A percentile compares a stretch with the other conserved stretches of the same genome.
phyloP scores from a whole-genome alignment of 2,329 filamentous ascomycete genomes.

The Aspergillus sp. region DNA sequence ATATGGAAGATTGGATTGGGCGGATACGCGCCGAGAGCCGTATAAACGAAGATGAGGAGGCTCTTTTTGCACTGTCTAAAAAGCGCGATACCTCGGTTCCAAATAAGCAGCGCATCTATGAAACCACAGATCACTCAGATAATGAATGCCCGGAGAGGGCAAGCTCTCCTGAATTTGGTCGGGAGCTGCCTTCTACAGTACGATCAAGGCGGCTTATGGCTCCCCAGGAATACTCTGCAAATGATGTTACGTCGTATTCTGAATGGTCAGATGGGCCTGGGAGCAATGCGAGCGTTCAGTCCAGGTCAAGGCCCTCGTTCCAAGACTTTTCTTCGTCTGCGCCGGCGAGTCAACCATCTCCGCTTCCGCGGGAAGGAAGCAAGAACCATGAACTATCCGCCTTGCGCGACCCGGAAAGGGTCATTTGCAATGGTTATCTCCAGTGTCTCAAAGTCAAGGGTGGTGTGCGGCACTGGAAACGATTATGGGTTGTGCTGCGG shows the following conservation, averaged over 20 bases:
- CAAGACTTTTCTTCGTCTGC: slow-evolving; percentile 35
- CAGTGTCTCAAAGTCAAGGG: slow-evolving; percentile 78
- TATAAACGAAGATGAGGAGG: slow-evolving; percentile 86
- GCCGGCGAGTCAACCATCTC: slow-evolving; percentile 37
- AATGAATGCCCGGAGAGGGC: slow-evolving; percentile 38
- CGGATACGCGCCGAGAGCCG: slow-evolving; percentile 78
- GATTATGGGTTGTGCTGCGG: slow-evolving; percentile 88
- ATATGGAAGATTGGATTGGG: slow-evolving; percentile 85
- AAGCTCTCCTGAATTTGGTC: slow-evolving; percentile 41
- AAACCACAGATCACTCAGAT: slow-evolving; percentile 50
- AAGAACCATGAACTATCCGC: slow-evolving; percentile 62
- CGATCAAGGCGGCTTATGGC: slow-evolving; percentile 36
- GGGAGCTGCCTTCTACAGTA: slow-evolving; percentile 33
- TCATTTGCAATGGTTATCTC: slow-evolving; percentile 93
- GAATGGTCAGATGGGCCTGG: slow-evolving; percentile 74
- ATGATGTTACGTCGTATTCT: slow-evolving; percentile 76
- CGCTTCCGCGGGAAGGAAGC: slow-evolving; percentile 59
- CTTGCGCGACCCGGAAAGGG: slow-evolving; percentile 75
- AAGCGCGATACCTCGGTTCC: slow-evolving; percentile 26
- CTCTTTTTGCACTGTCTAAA: slow-evolving; percentile 61
- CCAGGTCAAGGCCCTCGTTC: slow-evolving; percentile 33
- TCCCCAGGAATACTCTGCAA: slow-evolving; percentile 63
- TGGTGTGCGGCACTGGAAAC: slow-evolving; percentile 91
- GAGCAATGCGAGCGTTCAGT: slow-evolving; percentile 31
- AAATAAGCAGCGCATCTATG: slow-evolving; percentile 38